Percentiles rank a stretch among this genome's conserved stretches.
phyloP scores from a whole-genome alignment of 108 stramenopile genomes.

The Skeletonema tropicum region DNA sequence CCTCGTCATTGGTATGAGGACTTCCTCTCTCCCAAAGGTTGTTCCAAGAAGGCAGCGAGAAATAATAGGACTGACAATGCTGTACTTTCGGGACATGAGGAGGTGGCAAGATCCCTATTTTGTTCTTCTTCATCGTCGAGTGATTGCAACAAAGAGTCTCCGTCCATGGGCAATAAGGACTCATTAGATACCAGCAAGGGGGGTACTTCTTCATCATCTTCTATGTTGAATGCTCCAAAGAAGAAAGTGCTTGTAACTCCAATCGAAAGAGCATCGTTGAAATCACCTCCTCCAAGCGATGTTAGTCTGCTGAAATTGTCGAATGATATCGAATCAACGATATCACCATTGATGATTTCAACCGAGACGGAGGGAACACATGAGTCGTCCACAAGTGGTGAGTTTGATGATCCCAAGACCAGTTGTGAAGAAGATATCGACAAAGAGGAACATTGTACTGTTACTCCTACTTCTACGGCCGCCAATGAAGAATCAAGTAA shows the following conservation, averaged over 20 bases:
- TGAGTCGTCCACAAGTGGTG: not conserved
- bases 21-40: slow-evolving; percentile 29
- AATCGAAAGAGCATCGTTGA: not conserved
- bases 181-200: not conserved
- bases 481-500: not conserved
- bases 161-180: not conserved
- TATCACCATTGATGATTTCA: not conserved
- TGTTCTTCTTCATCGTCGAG: not conserved
- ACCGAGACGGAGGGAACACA: not conserved
- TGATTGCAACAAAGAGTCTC: not conserved
- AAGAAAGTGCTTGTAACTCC: not conserved
- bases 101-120: not conserved
- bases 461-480: not conserved
- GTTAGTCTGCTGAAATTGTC: not conserved
- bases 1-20: slow-evolving; percentile 44
- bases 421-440: too few species aligned
- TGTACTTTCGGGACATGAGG: not conserved
- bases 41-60: not conserved
- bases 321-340: not conserved
- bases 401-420: not conserved
- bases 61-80: not conserved
- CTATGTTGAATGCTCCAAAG: not conserved
- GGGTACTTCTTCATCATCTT: not conserved
- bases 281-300: not conserved
- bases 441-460: not conserved